phyloP scores from a whole-genome alignment of 108 stramenopile species.

The Poteriospumella lacustris region DNA sequence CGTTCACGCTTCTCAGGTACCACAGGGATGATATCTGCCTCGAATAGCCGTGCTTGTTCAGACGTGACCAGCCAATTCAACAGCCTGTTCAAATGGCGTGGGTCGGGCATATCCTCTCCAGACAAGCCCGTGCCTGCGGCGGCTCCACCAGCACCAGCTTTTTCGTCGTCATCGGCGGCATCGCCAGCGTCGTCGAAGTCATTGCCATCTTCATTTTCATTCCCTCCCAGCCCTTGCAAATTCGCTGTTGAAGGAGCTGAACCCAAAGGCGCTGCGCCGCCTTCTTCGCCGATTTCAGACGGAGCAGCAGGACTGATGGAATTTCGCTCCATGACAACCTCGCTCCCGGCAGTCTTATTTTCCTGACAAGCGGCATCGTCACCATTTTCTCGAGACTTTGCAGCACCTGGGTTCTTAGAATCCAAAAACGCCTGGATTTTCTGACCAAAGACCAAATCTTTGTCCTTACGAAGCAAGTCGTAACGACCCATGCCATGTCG shows the following conservation, averaged over 20 bases:
- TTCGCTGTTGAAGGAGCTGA: too few species aligned
- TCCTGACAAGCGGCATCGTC: too few species aligned
- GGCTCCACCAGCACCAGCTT: background rate
- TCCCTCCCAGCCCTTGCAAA: background rate
- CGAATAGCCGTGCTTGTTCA: background rate
- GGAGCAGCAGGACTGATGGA: too few species aligned
- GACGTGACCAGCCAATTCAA: slow-evolving; percentile 8
- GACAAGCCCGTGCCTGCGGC: background rate
- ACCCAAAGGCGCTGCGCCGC: too few species aligned
- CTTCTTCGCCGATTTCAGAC: too few species aligned
- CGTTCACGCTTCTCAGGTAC: background rate
- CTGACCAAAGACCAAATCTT: background rate
- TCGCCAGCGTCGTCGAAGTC: background rate
- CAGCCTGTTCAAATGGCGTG: background rate
- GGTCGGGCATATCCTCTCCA: background rate
- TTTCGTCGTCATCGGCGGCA: too few species aligned
- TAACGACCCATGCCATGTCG: slow-evolving; percentile 45
- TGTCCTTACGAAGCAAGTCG: slow-evolving; percentile 30
- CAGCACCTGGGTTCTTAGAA: too few species aligned
- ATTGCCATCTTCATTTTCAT: background rate
- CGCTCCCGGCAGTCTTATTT: too few species aligned
- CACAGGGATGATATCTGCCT: background rate
- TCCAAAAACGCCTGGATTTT: too few species aligned
- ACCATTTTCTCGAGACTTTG: too few species aligned
- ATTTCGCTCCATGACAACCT: too few species aligned